phyloP scores from a whole-genome alignment of 2,329 filamentous ascomycete species.

The Pezicula carpinea region DNA sequence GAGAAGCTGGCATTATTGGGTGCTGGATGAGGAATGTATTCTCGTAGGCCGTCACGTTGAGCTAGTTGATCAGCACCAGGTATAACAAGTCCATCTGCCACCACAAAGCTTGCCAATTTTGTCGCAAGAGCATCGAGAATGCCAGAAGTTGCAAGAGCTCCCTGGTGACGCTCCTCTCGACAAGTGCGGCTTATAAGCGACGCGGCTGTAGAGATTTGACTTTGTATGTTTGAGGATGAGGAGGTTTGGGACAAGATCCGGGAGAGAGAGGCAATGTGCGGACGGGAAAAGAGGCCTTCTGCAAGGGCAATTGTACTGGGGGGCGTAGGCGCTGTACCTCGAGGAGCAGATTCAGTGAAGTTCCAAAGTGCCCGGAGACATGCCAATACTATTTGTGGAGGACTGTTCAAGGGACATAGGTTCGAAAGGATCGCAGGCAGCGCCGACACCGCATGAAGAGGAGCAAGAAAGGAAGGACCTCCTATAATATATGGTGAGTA shows the following conservation, averaged over 20 bases:
- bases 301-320: constrained; percentile 49
- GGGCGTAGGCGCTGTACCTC: constrained; percentile 47
- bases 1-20: constrained; percentile 55
- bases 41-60: constrained; percentile 48
- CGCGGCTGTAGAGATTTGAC: constrained; percentile 58
- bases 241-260: constrained; percentile 60
- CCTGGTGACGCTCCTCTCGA: constrained; percentile 64
- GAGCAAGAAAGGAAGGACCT: constrained; percentile 72
- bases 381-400: constrained; percentile 63
- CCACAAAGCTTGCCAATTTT: constrained; percentile 66
- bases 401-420: constrained; percentile 60
- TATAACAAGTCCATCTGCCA: constrained; percentile 63
- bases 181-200: constrained; percentile 57
- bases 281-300: constrained; percentile 58
- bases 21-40: constrained; percentile 58
- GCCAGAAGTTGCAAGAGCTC: constrained; percentile 64
- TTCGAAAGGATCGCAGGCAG: constrained; percentile 67
- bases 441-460: constrained; percentile 63
- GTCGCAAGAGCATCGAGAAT: constrained; percentile 75
- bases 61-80: constrained; percentile 55
- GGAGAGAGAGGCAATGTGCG: constrained; percentile 57
- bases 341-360: constrained; percentile 59
- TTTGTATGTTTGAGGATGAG: constrained; percentile 46
- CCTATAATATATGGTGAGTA: constrained; percentile 43
- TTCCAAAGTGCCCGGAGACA: constrained; percentile 71